phyloP scores from a whole-genome alignment of 371 early-diverging fungal species.

The Mucor racemosus region DNA sequence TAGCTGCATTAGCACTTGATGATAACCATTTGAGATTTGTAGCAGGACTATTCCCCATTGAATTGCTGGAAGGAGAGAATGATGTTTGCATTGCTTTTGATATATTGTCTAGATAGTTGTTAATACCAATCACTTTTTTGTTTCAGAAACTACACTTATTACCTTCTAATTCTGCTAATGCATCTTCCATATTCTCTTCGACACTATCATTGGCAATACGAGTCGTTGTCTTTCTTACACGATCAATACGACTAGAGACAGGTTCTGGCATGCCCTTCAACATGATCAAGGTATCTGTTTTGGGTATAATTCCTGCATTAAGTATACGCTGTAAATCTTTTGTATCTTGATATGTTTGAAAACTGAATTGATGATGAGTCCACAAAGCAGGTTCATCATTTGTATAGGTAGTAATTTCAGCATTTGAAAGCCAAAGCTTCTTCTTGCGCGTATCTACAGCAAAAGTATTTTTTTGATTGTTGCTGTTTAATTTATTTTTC shows the following conservation, averaged over 20 bases:
- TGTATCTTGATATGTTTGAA: slow-evolving; percentile 49
- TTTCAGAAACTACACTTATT: background rate
- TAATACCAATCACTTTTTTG: background rate
- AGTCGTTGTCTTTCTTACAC: slow-evolving; percentile 46
- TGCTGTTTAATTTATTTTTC: slow-evolving; percentile 9
- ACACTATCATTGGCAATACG: slow-evolving; percentile 33
- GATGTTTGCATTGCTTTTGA: slow-evolving; percentile 58
- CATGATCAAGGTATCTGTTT: slow-evolving; percentile 45
- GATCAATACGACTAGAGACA: slow-evolving; percentile 48
- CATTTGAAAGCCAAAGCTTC: slow-evolving; percentile 56
- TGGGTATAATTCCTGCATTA: slow-evolving; percentile 43
- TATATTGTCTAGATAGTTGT: slow-evolving; percentile 40
- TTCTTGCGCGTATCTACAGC: background rate
- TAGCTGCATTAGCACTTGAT: slow-evolving; percentile 36
- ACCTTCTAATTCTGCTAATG: slow-evolving; percentile 56
- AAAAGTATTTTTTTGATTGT: slow-evolving; percentile 8
- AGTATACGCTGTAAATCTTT: slow-evolving; percentile 29
- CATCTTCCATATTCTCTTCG: slow-evolving; percentile 54
- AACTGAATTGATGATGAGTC: slow-evolving; percentile 57
- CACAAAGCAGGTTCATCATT: slow-evolving; percentile 55
- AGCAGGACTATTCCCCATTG: slow-evolving; percentile 37
- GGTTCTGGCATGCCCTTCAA: slow-evolving; percentile 56
- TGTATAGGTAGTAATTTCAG: slow-evolving; percentile 61
- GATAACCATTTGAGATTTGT: slow-evolving; percentile 42
- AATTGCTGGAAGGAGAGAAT: slow-evolving; percentile 37